A percentile compares a stretch with the other conserved stretches of the same genome.
Evolutionary conservation across 768 basidiomycete species (phyloP).

Genomic region (Xanthoconium stramineum): DNA sequence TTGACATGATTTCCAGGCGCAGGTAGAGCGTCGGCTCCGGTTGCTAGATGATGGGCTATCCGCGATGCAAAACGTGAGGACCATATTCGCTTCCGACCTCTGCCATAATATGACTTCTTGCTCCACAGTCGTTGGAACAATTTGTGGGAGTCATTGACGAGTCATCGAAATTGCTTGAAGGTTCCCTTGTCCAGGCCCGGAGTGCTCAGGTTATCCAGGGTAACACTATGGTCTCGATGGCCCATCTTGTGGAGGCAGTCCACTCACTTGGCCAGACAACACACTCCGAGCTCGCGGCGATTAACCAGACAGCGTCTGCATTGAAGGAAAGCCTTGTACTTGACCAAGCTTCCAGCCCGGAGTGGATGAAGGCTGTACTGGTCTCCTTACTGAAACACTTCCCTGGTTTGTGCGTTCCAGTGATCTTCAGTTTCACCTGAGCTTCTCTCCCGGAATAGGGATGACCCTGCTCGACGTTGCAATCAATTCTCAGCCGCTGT

Average conservation of each 20-base stretch:
- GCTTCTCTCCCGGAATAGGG: slow-evolving; percentile 10
- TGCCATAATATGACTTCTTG: slow-evolving; percentile 16
- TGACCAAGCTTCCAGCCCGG: slow-evolving; percentile 10
- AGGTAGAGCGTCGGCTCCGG: slow-evolving; percentile 28
- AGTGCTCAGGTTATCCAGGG: slow-evolving; percentile 35
- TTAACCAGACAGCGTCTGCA: slow-evolving; percentile 42
- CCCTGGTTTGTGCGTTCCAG: slow-evolving; percentile 23
- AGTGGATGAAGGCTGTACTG: slow-evolving; percentile 22
- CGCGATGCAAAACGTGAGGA: slow-evolving; percentile 32
- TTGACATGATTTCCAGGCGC: slow-evolving; percentile 24
- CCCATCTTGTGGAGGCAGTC: slow-evolving; percentile 35
- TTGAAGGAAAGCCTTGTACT: slow-evolving; percentile 26
- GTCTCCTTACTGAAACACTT: slow-evolving; percentile 12
- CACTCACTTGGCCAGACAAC: slow-evolving; percentile 38
- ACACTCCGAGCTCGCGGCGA: slow-evolving; percentile 42
- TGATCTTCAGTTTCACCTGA: background rate
- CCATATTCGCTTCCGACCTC: slow-evolving; percentile 4
- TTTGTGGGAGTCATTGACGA: slow-evolving; percentile 14
- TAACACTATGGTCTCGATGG: slow-evolving; percentile 35
- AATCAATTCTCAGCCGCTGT: slow-evolving; percentile 29
- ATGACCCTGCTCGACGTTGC: slow-evolving; percentile 1
- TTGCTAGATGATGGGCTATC: slow-evolving; percentile 23
- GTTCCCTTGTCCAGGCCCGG: slow-evolving; percentile 31
- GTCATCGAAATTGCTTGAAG: slow-evolving; percentile 31
- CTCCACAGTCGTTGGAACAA: slow-evolving; percentile 18